Evolutionary conservation across 345 rosid species (phyloP).

Genomic region (Citrus unshiu): DNA sequence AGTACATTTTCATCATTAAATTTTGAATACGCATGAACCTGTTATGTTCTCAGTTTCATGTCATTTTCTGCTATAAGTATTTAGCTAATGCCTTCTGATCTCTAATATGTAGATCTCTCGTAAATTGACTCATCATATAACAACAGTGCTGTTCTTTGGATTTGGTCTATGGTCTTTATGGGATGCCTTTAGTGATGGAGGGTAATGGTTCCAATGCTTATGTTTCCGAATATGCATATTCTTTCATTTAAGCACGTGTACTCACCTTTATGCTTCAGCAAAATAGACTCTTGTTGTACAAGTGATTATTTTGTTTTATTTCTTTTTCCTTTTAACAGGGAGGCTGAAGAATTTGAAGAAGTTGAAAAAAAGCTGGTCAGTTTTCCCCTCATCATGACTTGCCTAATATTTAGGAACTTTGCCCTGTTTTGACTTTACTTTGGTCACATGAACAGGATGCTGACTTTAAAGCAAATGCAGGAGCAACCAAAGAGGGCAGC

Average conservation of each 20-base stretch:
- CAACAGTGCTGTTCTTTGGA: slow-evolving; percentile 75
- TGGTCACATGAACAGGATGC: slow-evolving; percentile 49
- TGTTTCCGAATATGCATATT: neutral
- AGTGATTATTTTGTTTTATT: neutral
- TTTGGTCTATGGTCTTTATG: slow-evolving; percentile 89
- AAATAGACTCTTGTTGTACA: neutral
- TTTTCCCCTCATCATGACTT: slow-evolving; percentile 10
- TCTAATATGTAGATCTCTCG: slow-evolving; percentile 70
- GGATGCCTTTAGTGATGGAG: slow-evolving; percentile 69
- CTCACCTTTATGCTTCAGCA: neutral
- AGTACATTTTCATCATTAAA: slow-evolving; percentile 1
- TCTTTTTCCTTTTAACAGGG: slow-evolving; percentile 38
- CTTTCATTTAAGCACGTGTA: neutral
- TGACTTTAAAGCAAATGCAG: slow-evolving; percentile 51
- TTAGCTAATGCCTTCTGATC: slow-evolving; percentile 3
- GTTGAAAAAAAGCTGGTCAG: slow-evolving; percentile 84
- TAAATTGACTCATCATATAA: slow-evolving; percentile 81
- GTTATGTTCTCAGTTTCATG: neutral
- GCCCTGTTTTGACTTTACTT: slow-evolving; percentile 10
- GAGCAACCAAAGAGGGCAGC: slow-evolving; percentile 38
- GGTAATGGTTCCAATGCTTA: slow-evolving; percentile 36
- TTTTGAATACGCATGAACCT: neutral
- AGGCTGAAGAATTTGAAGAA: slow-evolving; percentile 77
- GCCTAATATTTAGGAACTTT: neutral
- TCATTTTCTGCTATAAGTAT: neutral